Evolutionary conservation across 2,329 filamentous ascomycete genomes (phyloP), one percentile per base, ranked within the genome.

Genomic region (Trichophyton schoenleinii): DNA sequence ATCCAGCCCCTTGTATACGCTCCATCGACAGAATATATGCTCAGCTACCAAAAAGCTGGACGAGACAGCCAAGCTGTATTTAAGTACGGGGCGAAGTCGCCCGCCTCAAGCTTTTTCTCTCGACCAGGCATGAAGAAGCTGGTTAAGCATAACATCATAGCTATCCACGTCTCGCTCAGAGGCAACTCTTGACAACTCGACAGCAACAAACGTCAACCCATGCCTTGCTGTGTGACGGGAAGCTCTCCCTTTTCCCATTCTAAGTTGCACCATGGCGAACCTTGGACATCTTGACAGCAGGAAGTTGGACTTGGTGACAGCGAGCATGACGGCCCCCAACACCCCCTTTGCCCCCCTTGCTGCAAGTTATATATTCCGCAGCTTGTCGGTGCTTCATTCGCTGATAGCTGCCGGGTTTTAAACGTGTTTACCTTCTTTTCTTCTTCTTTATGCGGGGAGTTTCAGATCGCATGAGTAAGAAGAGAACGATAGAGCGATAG

Each of bases 191-290:
- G n/a, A 46, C 42, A 46, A 46, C 42, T 46, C n/a, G 18, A 46
- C 15, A 46, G 42, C 42, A 46, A 18, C 42, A 46, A 46, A 46
- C 42, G 42, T 46, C 18, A 46, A 46, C 18, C 42, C 42, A 46
- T 46, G 42, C 42, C 42, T 97, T 64, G 86, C 86, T 20, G 82
- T 85, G 38, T 91, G 96, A 73, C 83, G 94, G 46, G 80, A 83
- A 57, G 84, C 86, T 2, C 75, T 95, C 58, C 28, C 28, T 31
- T 31, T 31, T 31, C 28, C 28, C 28, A 81, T 83, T 34, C 79
- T 85, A 63, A 89, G 88, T 0, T 74, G 80, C 11, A 77, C 82
- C 1, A 81, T 83, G 34, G 79, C 82, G 5, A 78, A 80, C 42
- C 42, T 46, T 46, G 42, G 42, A 46, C 42, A 20, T 42, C 11